Conservation (phyloP, 2,329 filamentous ascomycete species). For the Karstenula rhodostoma region DNA sequence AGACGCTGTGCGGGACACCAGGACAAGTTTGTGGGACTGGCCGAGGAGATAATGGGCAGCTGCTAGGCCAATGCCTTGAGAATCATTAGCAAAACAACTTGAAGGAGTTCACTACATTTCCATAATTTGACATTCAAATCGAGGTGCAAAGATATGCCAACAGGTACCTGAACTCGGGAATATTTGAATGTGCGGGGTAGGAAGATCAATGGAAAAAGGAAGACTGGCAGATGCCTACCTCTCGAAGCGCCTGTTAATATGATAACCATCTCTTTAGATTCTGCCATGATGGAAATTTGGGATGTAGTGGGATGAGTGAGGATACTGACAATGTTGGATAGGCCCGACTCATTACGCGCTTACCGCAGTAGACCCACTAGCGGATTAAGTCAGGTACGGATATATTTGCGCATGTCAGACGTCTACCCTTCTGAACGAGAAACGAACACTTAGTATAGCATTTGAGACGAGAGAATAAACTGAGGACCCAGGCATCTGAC, state of each 20-base stretch:
- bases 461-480: not conserved
- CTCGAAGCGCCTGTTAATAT: slow-evolving; percentile 69
- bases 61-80: slow-evolving; percentile 66
- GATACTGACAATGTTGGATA: not conserved
- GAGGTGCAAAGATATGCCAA: not conserved
- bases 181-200: not conserved
- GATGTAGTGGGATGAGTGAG: not conserved
- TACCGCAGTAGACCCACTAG: not conserved
- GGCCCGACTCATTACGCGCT: slow-evolving; percentile 5
- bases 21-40: slow-evolving; percentile 63
- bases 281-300: not conserved
- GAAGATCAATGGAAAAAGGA: not conserved
- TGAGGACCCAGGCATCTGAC: too few relatives aligned
- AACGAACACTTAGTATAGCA: not conserved
- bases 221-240: slow-evolving; percentile 51
- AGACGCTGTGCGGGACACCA: slow-evolving; percentile 63
- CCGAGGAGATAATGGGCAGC: slow-evolving; percentile 67
- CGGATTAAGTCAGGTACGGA: not conserved
- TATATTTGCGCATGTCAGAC: not conserved
- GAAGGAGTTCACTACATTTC: not conserved
- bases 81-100: not conserved
- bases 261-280: slow-evolving; percentile 52
- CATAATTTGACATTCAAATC: too few relatives aligned
- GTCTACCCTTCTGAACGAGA: not conserved
- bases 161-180: not conserved